A percentile compares a stretch with the other conserved stretches of the same genome.
These are phyloP conservation scores for Phycomyces blakesleeanus DNA, from an alignment of 192 early-diverging fungal species.

Conservation along the genomic window DNA sequence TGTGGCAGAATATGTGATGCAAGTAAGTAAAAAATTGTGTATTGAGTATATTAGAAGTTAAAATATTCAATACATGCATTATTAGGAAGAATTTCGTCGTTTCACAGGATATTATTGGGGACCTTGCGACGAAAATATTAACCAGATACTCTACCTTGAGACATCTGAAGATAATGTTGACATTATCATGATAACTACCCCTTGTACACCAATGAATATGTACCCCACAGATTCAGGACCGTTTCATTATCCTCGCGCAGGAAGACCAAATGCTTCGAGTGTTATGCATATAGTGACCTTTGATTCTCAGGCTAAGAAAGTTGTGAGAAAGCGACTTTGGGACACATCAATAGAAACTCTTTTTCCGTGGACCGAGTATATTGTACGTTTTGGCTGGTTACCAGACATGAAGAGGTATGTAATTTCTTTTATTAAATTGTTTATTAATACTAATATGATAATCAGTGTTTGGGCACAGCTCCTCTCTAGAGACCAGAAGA, in stretches of 20 bases:
- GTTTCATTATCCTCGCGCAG: slow-evolving; percentile 59
- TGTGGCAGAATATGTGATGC: slow-evolving; percentile 68
- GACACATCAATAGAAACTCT: slow-evolving; percentile 34
- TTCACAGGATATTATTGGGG: slow-evolving; percentile 63
- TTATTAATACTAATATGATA: background rate
- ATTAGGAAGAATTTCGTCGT: slow-evolving; percentile 64
- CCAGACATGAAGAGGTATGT: slow-evolving; percentile 51
- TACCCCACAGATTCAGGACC: slow-evolving; percentile 27
- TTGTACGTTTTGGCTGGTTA: slow-evolving; percentile 60
- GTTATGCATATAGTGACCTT: slow-evolving; percentile 57
- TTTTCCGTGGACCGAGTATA: slow-evolving; percentile 70
- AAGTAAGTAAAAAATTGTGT: slow-evolving; percentile 27
- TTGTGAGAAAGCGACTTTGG: slow-evolving; percentile 44
- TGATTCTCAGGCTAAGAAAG: slow-evolving; percentile 26
- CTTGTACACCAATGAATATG: background rate
- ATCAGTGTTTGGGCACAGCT: slow-evolving; percentile 56
- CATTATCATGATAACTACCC: slow-evolving; percentile 25
- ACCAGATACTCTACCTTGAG: slow-evolving; percentile 58
- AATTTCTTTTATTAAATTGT: background rate
- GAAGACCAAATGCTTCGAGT: slow-evolving; percentile 51
- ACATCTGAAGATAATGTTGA: slow-evolving; percentile 58
- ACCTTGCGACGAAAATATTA: slow-evolving; percentile 18
- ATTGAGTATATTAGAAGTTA: background rate
- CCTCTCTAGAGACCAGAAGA: slow-evolving; percentile 50
- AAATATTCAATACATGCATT: background rate